phyloP scores from a whole-genome alignment of 1,284 basidiomycete species.

The Leccinum angustisporum region DNA sequence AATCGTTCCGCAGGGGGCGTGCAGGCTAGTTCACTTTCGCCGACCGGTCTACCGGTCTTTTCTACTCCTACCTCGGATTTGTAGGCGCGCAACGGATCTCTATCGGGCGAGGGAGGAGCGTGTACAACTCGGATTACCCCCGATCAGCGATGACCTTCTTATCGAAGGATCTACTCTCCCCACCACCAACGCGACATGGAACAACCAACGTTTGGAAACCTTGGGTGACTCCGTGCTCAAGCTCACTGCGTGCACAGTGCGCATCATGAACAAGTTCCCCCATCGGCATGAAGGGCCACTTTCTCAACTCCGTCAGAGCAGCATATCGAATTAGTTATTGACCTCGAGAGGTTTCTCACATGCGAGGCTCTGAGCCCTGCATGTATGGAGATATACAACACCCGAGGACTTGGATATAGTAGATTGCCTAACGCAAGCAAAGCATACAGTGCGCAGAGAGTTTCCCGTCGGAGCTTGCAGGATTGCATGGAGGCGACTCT shows the following conservation, averaged over 20 bases:
- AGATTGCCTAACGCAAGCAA: slow-evolving; percentile 30
- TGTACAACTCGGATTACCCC: slow-evolving; percentile 55
- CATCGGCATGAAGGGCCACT: slow-evolving; percentile 81
- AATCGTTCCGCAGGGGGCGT: slow-evolving; percentile 55
- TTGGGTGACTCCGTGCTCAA: slow-evolving; percentile 63
- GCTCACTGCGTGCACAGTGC: slow-evolving; percentile 63
- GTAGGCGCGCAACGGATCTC: slow-evolving; percentile 60
- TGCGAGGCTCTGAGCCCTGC: slow-evolving; percentile 54
- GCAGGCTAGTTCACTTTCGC: slow-evolving; percentile 51
- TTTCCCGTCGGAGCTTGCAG: slow-evolving; percentile 70
- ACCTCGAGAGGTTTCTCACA: slow-evolving; percentile 63
- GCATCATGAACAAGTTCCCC: slow-evolving; percentile 73
- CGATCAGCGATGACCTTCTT: slow-evolving; percentile 55
- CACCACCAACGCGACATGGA: slow-evolving; percentile 57
- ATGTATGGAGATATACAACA: slow-evolving; percentile 59
- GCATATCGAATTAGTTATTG: slow-evolving; percentile 66
- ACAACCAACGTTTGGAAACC: slow-evolving; percentile 82
- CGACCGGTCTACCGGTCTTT: slow-evolving; percentile 49
- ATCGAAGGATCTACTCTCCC: slow-evolving; percentile 76
- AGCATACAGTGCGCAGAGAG: slow-evolving; percentile 33
- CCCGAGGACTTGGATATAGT: slow-evolving; percentile 36
- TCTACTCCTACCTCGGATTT: slow-evolving; percentile 62
- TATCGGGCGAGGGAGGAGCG: slow-evolving; percentile 58
- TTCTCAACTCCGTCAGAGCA: slow-evolving; percentile 57
- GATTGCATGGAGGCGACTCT: slow-evolving; percentile 84